Percentiles rank a stretch among this genome's conserved stretches.
Conservation (phyloP, 257 asterid species). For the Nicotiana paniculata region DNA sequence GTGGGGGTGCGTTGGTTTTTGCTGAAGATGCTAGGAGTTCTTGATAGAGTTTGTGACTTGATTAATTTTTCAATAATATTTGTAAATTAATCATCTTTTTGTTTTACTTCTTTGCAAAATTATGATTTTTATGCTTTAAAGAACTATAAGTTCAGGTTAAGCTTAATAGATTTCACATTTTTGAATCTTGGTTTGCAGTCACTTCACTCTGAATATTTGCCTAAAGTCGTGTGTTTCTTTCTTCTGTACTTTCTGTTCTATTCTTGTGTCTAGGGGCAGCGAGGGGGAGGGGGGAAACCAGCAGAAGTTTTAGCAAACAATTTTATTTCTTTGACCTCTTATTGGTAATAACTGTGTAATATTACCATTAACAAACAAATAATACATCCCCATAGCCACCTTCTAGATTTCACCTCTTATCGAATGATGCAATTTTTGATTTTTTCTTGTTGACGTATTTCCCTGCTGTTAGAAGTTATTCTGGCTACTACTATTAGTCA, state of each 20-base stretch:
- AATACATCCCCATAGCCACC: too few species aligned
- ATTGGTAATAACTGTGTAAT: neutral
- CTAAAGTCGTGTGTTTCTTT: neutral
- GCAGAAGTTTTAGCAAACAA: neutral
- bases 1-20: neutral
- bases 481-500: neutral
- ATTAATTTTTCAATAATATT: neutral
- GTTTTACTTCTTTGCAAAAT: neutral
- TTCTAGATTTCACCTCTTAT: neutral
- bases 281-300: neutral
- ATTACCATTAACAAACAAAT: too few species aligned
- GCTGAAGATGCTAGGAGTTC: neutral
- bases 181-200: neutral
- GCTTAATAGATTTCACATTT: neutral
- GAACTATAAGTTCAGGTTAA: neutral
- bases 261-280: neutral
- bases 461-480: neutral
- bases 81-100: neutral
- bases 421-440: neutral
- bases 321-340: neutral
- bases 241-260: neutral
- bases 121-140: neutral
- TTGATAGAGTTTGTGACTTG: neutral
- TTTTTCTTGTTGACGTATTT: neutral
- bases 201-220: neutral